Conservation (phyloP, 306 rosid genomes). For the Chamaecrista fasciculata region DNA sequence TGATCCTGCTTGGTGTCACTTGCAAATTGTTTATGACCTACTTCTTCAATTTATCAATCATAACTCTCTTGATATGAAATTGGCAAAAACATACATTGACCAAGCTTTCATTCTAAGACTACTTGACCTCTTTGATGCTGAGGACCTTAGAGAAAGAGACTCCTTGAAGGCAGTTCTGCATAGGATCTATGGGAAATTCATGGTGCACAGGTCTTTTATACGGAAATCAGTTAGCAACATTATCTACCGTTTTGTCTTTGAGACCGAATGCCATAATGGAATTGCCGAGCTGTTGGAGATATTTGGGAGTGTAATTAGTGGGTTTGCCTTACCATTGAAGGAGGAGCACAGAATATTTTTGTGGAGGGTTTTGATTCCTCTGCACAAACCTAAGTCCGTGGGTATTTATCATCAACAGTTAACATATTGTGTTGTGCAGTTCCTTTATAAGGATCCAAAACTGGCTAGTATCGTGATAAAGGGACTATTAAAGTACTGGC, state of each 20-base stretch:
- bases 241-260: slow-evolving; percentile 80
- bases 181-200: slow-evolving; percentile 88
- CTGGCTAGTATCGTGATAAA: slow-evolving; percentile 75
- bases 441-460: slow-evolving; percentile 89
- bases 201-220: slow-evolving; percentile 86
- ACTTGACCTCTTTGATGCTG: slow-evolving; percentile 95
- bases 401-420: slow-evolving; percentile 92
- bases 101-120: slow-evolving; percentile 73
- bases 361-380: slow-evolving; percentile 85
- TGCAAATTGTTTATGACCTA: slow-evolving; percentile 91
- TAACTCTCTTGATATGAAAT: slow-evolving; percentile 70
- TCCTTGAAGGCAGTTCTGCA: slow-evolving; percentile 92
- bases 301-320: slow-evolving; percentile 93
- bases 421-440: slow-evolving; percentile 88
- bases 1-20: slow-evolving; percentile 94
- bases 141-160: slow-evolving; percentile 98
- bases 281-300: slow-evolving; percentile 96
- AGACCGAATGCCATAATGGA: slow-evolving; percentile 89
- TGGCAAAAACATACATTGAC: slow-evolving; percentile 75
- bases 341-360: slow-evolving; percentile 91
- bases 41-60: slow-evolving; percentile 81
- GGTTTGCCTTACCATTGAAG: slow-evolving; percentile 94
- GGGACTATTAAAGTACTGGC: slow-evolving; percentile 95
- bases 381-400: slow-evolving; percentile 93
- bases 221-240: slow-evolving; percentile 88